phyloP scores from a whole-genome alignment of 768 basidiomycete genomes.

The Boletus subparvulus region DNA sequence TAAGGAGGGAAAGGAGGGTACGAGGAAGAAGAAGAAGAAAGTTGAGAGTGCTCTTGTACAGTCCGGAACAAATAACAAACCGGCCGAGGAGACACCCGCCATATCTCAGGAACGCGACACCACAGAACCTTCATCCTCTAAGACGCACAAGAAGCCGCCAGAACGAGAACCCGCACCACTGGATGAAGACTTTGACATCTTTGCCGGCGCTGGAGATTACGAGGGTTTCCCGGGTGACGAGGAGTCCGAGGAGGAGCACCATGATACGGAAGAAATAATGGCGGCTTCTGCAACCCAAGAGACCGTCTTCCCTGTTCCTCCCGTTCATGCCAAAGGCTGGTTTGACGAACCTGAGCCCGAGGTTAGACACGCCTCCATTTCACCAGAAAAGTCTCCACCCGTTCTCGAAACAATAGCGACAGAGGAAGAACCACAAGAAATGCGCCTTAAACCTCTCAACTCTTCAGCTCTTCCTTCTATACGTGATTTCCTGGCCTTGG shows the following conservation, averaged over 20 bases:
- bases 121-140: slow-evolving; percentile 6
- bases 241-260: slow-evolving; percentile 44
- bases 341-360: slow-evolving; percentile 43
- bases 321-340: slow-evolving; percentile 38
- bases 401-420: slow-evolving; percentile 4
- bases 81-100: background rate
- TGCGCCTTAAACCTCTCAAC: slow-evolving; percentile 68
- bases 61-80: background rate
- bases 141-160: slow-evolving; percentile 4
- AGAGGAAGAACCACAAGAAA: slow-evolving; percentile 40
- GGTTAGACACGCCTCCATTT: background rate
- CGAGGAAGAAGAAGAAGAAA: slow-evolving; percentile 62
- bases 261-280: slow-evolving; percentile 16
- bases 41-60: slow-evolving; percentile 32
- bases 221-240: slow-evolving; percentile 63
- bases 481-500: slow-evolving; percentile 76
- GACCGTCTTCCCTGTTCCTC: slow-evolving; percentile 4
- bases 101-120: background rate
- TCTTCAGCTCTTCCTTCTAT: slow-evolving; percentile 85
- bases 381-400: slow-evolving; percentile 14
- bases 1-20: slow-evolving; percentile 39
- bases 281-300: slow-evolving; percentile 10
- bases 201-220: slow-evolving; percentile 83
- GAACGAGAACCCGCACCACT: slow-evolving; percentile 27
- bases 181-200: slow-evolving; percentile 79